Evolutionary conservation across 805 yeast species (phyloP), one percentile per base, ranked within the genome.

Genomic region (Dipodascus albidus): DNA sequence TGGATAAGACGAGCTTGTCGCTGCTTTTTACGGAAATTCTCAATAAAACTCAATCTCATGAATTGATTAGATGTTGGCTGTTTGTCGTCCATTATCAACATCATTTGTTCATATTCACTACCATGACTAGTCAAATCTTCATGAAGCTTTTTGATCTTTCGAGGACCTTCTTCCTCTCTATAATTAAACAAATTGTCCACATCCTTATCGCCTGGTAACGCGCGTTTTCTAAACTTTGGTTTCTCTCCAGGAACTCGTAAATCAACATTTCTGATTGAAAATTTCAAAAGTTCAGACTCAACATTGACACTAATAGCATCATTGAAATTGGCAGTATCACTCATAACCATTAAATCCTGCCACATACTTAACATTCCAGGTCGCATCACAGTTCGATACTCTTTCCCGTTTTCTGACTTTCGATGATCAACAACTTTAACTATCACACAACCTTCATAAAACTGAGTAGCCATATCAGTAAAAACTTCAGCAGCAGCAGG

Each of bases 361-460:
- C 86, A 91, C 50, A 84, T 70, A 0, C 96, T 83, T 42, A 85
- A 65, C 55, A 83, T 89, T 1, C 95, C 85, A 2, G 96, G 96
- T 54, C 83, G 75, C 51, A 91, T 71, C 23, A 93, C 69, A 0
- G 96, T 82, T 55, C 91, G 75, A 67, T 84, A 89, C 3, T 85
- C 80, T 58, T 83, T 79, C 1, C 95, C 93, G 55, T 80, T 75
- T 47, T 73, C 66, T 55, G 63, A 35, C 57, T 57, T 27, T 22
- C 97, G 73, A 66, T 90, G 96, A 67, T 91, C 99, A 59, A 78
- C 80, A n/a, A 91, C 83, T 64, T 87, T 87, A 50, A 91, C 67
- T 15, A 91, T 86, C 42, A 91, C 72, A 66, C 95, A 87, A 0
- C 97, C 97, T 64, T 93, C 97, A 65, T 87, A 91, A 52, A 88